phyloP scores from a whole-genome alignment of 2,329 filamentous ascomycete genomes.

The Curvularia spicifera region DNA sequence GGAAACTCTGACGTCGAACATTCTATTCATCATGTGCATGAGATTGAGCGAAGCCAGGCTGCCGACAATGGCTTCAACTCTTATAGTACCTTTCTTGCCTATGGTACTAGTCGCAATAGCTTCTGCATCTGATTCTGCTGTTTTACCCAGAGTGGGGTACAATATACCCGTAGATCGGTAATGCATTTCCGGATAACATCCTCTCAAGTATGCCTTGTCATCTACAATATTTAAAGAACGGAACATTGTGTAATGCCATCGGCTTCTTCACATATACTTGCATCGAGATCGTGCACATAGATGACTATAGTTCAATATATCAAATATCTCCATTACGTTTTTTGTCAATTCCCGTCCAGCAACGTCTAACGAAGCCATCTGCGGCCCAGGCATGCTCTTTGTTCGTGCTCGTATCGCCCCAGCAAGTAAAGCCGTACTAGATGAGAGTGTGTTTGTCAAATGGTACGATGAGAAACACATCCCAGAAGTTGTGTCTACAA shows the following conservation, averaged over 20 bases:
- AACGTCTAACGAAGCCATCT: slow-evolving; percentile 9
- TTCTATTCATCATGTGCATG: not conserved
- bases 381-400: slow-evolving; percentile 24
- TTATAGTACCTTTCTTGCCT: not conserved
- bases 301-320: not conserved
- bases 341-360: not conserved
- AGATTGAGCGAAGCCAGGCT: not conserved
- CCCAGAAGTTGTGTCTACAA: slow-evolving; percentile 45
- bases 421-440: slow-evolving; percentile 42
- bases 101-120: not conserved
- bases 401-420: slow-evolving; percentile 23
- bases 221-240: not conserved
- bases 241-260: not conserved
- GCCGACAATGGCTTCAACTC: not conserved
- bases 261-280: not conserved
- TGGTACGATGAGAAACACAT: slow-evolving; percentile 54
- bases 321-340: not conserved
- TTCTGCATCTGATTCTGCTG: too few relatives aligned
- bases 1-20: not conserved
- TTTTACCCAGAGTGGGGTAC: slow-evolving; percentile 1
- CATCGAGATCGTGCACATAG: not conserved
- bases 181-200: slow-evolving; percentile 4
- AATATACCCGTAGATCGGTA: not conserved
- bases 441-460: slow-evolving; percentile 40
- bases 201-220: not conserved